Percentiles rank a stretch among this genome's conserved stretches.
Conservation (phyloP, 352 stramenopile genomes). For the Phytophthora crassamura region DNA sequence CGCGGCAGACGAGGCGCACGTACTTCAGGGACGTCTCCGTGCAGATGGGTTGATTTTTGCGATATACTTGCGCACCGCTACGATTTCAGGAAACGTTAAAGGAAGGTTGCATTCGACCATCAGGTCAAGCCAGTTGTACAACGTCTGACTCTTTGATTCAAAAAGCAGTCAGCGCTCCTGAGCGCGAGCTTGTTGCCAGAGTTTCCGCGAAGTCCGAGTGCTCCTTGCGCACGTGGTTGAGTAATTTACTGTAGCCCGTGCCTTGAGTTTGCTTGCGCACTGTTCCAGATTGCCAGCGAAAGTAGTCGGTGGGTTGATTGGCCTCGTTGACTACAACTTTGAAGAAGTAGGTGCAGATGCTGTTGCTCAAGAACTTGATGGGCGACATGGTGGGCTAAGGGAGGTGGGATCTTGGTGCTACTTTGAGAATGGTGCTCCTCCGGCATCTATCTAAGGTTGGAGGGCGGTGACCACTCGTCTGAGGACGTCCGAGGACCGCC, state of each 20-base stretch:
- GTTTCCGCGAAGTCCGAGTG: neutral
- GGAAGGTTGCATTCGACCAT: neutral
- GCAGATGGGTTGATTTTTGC: neutral
- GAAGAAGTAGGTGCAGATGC: slow-evolving; percentile 7
- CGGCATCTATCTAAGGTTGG: too few relatives aligned
- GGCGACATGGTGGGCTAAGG: too few relatives aligned
- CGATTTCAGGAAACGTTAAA: slow-evolving; percentile 1
- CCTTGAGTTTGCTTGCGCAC: neutral
- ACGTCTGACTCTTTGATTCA: too few relatives aligned
- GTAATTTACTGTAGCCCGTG: slow-evolving; percentile 4
- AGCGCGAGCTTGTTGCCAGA: neutral
- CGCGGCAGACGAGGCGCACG: neutral
- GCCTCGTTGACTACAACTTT: neutral
- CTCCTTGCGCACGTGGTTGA: slow-evolving; percentile 6
- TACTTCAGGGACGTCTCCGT: slow-evolving; percentile 9
- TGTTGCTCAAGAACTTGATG: slow-evolving; percentile 5
- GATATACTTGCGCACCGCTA: neutral
- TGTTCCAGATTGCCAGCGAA: neutral
- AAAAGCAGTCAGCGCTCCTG: too few relatives aligned
- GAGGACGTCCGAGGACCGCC: too few relatives aligned
- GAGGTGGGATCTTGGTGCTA: too few relatives aligned
- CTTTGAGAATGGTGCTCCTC: too few relatives aligned
- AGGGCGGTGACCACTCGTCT: too few relatives aligned
- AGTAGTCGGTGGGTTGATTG: neutral
- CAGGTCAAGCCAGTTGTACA: neutral